A percentile compares a stretch with the other conserved stretches of the same genome.
Evolutionary conservation across 495 filamentous ascomycete genomes (phyloP).

Genomic region (Tuber umbilicatum): DNA sequence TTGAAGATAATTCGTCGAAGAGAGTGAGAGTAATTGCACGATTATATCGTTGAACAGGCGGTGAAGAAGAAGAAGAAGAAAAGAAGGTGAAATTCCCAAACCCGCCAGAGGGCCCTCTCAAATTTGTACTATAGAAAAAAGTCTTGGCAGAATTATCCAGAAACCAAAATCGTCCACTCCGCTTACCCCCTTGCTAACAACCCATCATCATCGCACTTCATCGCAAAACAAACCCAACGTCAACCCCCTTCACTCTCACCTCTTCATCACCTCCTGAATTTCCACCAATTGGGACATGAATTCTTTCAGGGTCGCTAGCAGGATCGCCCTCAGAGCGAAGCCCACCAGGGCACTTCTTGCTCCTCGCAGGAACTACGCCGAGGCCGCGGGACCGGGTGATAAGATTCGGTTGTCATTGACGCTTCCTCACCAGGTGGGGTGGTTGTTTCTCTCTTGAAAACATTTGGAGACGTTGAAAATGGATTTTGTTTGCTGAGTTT

Average conservation of each 20-base stretch:
- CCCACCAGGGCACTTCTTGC: slow-evolving; percentile 62
- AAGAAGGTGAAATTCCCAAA: not conserved
- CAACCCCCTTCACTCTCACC: slow-evolving; percentile 8
- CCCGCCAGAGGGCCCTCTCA: not conserved
- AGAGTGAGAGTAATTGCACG: not conserved
- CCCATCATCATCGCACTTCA: slow-evolving; percentile 6
- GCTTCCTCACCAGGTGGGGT: slow-evolving; percentile 92
- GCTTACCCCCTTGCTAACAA: slow-evolving; percentile 14
- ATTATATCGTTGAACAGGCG: not conserved
- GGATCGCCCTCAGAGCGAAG: slow-evolving; percentile 73
- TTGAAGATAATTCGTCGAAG: not conserved
- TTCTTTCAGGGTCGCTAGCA: slow-evolving; percentile 73
- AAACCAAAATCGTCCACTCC: slow-evolving; percentile 22
- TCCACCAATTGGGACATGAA: slow-evolving; percentile 60
- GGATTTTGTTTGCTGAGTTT: slow-evolving; percentile 2
- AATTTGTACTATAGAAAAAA: slow-evolving; percentile 21
- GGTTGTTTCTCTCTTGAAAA: not conserved
- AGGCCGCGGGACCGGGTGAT: slow-evolving; percentile 55
- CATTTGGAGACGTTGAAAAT: slow-evolving; percentile 6
- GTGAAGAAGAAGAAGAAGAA: not conserved
- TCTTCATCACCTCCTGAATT: slow-evolving; percentile 14
- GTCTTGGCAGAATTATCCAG: slow-evolving; percentile 38
- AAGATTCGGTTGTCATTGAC: slow-evolving; percentile 97
- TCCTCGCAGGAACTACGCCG: slow-evolving; percentile 79
- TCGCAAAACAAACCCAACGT: slow-evolving; percentile 17